These are phyloP conservation scores for Taphrina communis DNA, from an alignment of 1,139 yeast genomes.

Conservation along the genomic window DNA sequence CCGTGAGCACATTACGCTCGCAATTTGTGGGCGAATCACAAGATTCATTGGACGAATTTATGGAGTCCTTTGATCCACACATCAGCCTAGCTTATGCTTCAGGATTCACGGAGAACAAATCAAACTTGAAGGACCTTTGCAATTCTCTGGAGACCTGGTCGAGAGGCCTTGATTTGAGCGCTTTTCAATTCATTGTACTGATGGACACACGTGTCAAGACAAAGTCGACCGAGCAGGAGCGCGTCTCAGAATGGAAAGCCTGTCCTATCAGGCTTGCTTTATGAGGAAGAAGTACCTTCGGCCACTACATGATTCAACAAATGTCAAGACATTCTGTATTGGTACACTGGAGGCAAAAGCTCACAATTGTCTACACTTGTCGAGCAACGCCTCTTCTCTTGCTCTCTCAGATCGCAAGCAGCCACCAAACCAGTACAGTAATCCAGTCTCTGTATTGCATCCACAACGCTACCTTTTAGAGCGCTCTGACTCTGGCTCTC, in stretches of 20 bases:
- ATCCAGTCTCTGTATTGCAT: conserved; percentile 18
- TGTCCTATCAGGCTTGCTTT: conserved; percentile 27
- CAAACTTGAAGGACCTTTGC: neutral
- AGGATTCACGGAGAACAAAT: conserved; percentile 1
- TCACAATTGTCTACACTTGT: neutral
- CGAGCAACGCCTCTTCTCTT: neutral
- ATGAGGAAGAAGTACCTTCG: conserved; percentile 4
- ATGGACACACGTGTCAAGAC: conserved; percentile 27
- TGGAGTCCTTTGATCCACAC: conserved; percentile 33
- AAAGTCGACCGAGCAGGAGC: neutral
- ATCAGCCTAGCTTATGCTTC: conserved; percentile 37
- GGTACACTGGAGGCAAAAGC: conserved; percentile 17
- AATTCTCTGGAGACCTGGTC: neutral
- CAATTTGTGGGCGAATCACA: conserved; percentile 25
- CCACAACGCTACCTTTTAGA: conserved; percentile 20
- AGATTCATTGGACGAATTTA: conserved; percentile 16
- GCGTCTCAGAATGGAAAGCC: conserved; percentile 15
- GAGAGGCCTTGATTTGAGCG: neutral
- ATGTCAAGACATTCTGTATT: conserved; percentile 6
- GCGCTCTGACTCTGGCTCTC: conserved; percentile 7
- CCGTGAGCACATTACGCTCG: conserved; percentile 17
- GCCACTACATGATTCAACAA: neutral
- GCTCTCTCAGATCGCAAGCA: conserved; percentile 4
- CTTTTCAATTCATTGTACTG: conserved; percentile 24
- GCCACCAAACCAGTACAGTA: conserved; percentile 9